A percentile compares a stretch with the other conserved stretches of the same genome.
Conservation (phyloP, 2,329 filamentous ascomycete genomes). For the Clonostachys sp. region DNA sequence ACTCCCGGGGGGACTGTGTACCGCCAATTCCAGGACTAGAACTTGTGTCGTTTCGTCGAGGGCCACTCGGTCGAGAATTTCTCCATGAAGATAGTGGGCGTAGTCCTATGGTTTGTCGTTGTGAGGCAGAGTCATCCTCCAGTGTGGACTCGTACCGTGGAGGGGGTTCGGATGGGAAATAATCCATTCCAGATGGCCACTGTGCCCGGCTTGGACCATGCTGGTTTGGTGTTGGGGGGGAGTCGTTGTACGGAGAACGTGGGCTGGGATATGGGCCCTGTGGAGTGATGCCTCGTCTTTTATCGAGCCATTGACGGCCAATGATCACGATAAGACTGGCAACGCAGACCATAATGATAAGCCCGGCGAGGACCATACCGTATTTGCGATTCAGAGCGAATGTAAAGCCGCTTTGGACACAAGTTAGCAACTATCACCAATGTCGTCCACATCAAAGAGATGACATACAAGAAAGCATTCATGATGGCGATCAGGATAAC, state of each 20-base stretch:
- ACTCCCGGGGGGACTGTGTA: no score
- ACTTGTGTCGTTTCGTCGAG: no score
- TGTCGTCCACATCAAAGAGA: neutral
- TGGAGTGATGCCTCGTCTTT: neutral
- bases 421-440: neutral
- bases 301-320: constrained; percentile 17
- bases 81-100: constrained; percentile 18
- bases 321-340: constrained; percentile 29
- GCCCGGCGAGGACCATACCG: constrained; percentile 40
- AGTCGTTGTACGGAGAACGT: neutral
- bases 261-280: neutral
- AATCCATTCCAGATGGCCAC: neutral
- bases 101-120: constrained; percentile 2
- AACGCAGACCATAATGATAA: constrained; percentile 39
- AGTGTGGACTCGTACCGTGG: constrained; percentile 2
- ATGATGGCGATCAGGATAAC: constrained; percentile 47
- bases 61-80: no score
- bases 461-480: constrained; percentile 51
- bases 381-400: constrained; percentile 46
- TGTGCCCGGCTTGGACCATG: neutral
- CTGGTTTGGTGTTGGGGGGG: neutral
- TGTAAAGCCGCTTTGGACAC: constrained; percentile 43
- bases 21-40: no score
- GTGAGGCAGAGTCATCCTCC: neutral
- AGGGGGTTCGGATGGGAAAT: constrained; percentile 1